Conservation (phyloP, 192 early-diverging fungal species). For the Thamnidium elegans region DNA sequence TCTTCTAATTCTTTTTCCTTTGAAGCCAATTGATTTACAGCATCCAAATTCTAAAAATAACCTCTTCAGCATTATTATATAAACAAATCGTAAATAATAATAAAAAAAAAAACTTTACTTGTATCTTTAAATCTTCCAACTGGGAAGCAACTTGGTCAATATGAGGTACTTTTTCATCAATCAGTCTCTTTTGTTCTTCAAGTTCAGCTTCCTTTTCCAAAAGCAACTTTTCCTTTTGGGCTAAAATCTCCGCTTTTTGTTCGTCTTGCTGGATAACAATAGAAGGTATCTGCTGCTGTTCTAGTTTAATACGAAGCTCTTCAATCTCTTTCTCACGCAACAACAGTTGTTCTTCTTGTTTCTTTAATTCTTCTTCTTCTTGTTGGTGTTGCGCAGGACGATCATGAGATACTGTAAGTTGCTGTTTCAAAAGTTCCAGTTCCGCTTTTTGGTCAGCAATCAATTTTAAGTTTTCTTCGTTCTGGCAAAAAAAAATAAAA, state of each 20-base stretch:
- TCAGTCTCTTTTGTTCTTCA: not conserved
- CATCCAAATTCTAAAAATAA: constrained; percentile 31
- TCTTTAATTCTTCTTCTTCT: constrained; percentile 10
- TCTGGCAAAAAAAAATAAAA: constrained; percentile 27
- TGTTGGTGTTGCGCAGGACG: not conserved
- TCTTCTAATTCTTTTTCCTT: constrained; percentile 32
- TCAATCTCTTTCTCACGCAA: constrained; percentile 18
- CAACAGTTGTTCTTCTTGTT: constrained; percentile 21
- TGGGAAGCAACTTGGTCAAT: constrained; percentile 27
- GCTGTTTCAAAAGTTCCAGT: constrained; percentile 25
- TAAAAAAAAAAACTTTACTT: constrained; percentile 20
- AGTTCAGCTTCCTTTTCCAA: constrained; percentile 20
- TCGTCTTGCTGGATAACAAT: not conserved
- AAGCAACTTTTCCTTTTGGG: constrained; percentile 13
- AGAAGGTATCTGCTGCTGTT: not conserved
- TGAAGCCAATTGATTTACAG: constrained; percentile 23
- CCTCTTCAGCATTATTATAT: not conserved
- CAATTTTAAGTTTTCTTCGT: constrained; percentile 26
- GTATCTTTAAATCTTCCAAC: constrained; percentile 26
- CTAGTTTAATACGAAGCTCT: constrained; percentile 5
- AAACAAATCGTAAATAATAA: constrained; percentile 2
- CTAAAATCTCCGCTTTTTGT: not conserved
- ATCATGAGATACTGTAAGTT: constrained; percentile 11
- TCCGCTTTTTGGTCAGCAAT: constrained; percentile 38
- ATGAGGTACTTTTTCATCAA: constrained; percentile 23